Percentiles rank a stretch among this genome's conserved stretches.
Conservation (phyloP, 1,139 yeast genomes). For the Candida tropicalis region DNA sequence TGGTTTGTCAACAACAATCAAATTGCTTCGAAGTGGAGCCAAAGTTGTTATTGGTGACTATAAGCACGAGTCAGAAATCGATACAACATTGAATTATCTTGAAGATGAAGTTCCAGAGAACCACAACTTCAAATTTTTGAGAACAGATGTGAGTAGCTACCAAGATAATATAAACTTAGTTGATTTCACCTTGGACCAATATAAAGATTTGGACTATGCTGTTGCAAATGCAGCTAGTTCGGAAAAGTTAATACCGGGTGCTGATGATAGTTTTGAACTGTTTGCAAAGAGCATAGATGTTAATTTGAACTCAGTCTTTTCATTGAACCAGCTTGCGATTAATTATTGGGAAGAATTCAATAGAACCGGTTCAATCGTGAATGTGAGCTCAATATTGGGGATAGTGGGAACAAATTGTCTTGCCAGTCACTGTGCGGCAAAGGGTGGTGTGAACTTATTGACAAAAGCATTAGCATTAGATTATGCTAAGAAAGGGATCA, state of each 20-base stretch:
- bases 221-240: conserved; percentile 86
- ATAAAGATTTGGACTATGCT: conserved; percentile 71
- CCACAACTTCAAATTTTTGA: conserved; percentile 15
- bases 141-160: conserved; percentile 53
- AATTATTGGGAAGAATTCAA: conserved; percentile 70
- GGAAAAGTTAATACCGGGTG: conserved; percentile 80
- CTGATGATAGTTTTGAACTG: conserved; percentile 42
- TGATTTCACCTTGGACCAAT: conserved; percentile 53
- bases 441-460: conserved; percentile 19
- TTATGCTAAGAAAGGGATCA: conserved; percentile 18
- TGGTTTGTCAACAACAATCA: conserved; percentile 25
- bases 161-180: conserved; percentile 43
- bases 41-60: conserved; percentile 23
- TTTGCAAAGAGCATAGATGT: conserved; percentile 72
- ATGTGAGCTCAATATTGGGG: conserved; percentile 56
- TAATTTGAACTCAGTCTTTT: conserved; percentile 75
- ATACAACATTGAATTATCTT: conserved; percentile 11
- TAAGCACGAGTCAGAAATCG: conserved; percentile 15
- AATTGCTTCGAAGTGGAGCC: conserved; percentile 22
- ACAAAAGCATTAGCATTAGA: conserved; percentile 19
- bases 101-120: conserved; percentile 11
- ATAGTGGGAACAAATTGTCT: conserved; percentile 56
- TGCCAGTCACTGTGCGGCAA: conserved; percentile 24
- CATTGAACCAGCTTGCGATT: conserved; percentile 72
- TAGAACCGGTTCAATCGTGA: conserved; percentile 73